These are phyloP conservation scores for Populus hybrid DNA, from an alignment of 441 rosid genomes.

Conservation along the genomic window DNA sequence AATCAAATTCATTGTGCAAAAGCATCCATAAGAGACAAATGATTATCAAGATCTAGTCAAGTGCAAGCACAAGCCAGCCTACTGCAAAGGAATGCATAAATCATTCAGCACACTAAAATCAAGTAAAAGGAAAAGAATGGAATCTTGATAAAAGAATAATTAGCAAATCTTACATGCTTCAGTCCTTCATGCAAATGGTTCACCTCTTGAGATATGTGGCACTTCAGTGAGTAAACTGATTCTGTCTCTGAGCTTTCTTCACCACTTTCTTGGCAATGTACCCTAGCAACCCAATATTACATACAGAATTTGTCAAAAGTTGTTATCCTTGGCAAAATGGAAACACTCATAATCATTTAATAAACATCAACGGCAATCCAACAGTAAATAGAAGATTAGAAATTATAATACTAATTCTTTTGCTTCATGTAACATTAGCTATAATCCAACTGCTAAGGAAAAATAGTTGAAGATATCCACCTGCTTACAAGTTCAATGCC, in stretches of 20 bases:
- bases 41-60: not conserved
- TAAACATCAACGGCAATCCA: not conserved
- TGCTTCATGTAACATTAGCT: not conserved
- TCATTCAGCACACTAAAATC: not conserved
- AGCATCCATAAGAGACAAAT: not conserved
- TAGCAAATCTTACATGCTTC: slow-evolving; percentile 66
- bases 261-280: slow-evolving; percentile 87
- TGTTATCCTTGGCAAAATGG: not conserved
- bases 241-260: slow-evolving; percentile 91
- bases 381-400: not conserved
- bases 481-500: slow-evolving; percentile 84
- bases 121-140: not conserved
- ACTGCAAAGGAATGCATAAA: not conserved
- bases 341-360: not conserved
- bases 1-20: not conserved
- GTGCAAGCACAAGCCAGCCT: not conserved
- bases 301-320: not conserved
- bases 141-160: slow-evolving; percentile 1
- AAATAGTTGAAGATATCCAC: slow-evolving; percentile 29
- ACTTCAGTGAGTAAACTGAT: slow-evolving; percentile 75
- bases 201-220: slow-evolving; percentile 94
- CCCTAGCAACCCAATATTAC: slow-evolving; percentile 36
- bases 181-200: slow-evolving; percentile 97
- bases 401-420: not conserved
- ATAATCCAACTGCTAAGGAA: not conserved